Base-by-base conservation (phyloP, 768 basidiomycete genomes). In the Pleurotus djamor region DNA sequence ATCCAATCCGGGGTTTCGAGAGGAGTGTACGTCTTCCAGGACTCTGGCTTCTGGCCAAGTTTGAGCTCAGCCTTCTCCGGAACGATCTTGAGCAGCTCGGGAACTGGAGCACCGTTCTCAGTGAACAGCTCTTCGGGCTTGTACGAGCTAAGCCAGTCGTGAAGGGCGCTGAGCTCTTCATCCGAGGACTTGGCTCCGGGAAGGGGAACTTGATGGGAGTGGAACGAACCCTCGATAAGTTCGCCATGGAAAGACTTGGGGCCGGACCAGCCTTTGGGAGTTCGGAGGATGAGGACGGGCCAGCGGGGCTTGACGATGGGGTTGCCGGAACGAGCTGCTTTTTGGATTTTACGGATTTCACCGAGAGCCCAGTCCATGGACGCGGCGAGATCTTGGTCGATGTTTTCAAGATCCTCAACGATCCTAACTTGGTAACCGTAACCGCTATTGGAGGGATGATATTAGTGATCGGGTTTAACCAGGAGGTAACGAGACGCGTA, bases 381-480 rank as follows among this genome's bases (percentile, higher is more conserved):
- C 1, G 84, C 88, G 3, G 92, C 92, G 60, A 96, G 80, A 65
- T 94, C 86, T 63, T 83, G 81, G 72, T 96, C 89, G 60, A 95
- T 83, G 67, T 83, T 79, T 14, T 71, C 71, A 49, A 85, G 69
- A 62, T 87, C 82, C 47, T 89, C 85, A 60, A 97, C 87, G 62
- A 96, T 86, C 51, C 91, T 85, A 52, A 87, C 87, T 75, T 94
- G 89, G 70, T 95, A 96, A n/a, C 94, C 92, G 67, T 93, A 92
- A 3, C 89, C 89, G 57, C 87, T 87, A 58, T 21, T 58, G 57
- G 65, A 8, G 68, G 48, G 43, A 49, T 3, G 32, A 54, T 21
- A 9, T 13, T n/a, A 16, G 38, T 44, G 28, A 14, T n/a, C 14
- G 7, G 36, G 21, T 1, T 28, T 17, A 17, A 12, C 2, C 45